These are phyloP conservation scores for Schrenkiella parvula DNA, from an alignment of 345 rosid species.

Conservation along the genomic window DNA sequence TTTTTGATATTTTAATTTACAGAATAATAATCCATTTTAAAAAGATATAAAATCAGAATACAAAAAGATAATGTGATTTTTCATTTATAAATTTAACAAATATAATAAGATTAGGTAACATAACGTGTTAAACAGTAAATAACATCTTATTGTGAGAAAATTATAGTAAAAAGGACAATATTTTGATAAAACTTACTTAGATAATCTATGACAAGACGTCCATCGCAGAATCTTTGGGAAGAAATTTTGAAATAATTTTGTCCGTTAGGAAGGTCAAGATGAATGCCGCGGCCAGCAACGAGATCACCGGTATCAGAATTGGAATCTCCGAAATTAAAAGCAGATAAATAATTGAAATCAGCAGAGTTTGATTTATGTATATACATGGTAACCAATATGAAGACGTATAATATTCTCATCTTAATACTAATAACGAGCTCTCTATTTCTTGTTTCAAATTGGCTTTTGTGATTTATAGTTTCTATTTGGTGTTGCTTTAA, in stretches of 20 bases:
- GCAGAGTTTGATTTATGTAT: slow-evolving; percentile 21
- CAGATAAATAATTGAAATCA: slow-evolving; percentile 43
- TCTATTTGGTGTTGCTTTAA: slow-evolving; percentile 14
- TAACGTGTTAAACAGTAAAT: no score
- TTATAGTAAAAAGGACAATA: not conserved
- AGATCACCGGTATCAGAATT: slow-evolving; percentile 65
- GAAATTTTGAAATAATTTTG: slow-evolving; percentile 44
- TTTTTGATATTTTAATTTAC: no score
- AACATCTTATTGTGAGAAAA: no score
- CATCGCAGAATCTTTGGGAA: slow-evolving; percentile 60
- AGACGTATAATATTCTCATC: slow-evolving; percentile 13
- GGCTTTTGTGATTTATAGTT: not conserved
- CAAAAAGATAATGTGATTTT: no score
- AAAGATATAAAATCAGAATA: no score
- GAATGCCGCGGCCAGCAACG: slow-evolving; percentile 47
- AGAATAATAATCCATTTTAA: no score
- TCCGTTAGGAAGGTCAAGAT: slow-evolving; percentile 46
- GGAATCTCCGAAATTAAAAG: slow-evolving; percentile 74
- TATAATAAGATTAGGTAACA: no score
- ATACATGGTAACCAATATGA: not conserved
- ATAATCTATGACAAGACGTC: slow-evolving; percentile 59
- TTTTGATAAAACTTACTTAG: slow-evolving; percentile 35
- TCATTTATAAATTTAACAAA: no score
- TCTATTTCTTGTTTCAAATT: not conserved
- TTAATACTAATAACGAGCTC: not conserved